Evolutionary conservation across 2,329 filamentous ascomycete species (phyloP).

Genomic region (Lasiodiplodia citricola): DNA sequence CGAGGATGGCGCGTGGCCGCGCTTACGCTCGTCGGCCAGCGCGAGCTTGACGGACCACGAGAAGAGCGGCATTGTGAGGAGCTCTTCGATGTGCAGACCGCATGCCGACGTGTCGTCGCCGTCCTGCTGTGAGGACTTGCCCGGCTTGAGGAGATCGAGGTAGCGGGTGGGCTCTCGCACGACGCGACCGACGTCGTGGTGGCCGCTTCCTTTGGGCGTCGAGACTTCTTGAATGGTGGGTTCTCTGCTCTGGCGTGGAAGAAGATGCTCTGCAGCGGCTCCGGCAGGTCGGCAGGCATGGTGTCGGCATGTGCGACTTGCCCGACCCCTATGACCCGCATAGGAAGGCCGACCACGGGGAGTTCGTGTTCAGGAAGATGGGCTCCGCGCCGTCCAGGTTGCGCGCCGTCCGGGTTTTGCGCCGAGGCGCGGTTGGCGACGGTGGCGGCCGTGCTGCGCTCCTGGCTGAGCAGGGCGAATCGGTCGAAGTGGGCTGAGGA

Average conservation of each 20-base stretch:
- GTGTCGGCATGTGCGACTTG: conserved; percentile 60
- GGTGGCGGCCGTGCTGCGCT: neutral
- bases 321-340: conserved; percentile 68
- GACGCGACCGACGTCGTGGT: neutral
- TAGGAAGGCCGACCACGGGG: conserved; percentile 65
- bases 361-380: conserved; percentile 59
- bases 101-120: neutral
- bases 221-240: neutral
- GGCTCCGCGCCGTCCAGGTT: conserved; percentile 27
- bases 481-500: conserved; percentile 11
- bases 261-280: conserved; percentile 63
- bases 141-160: conserved; percentile 2
- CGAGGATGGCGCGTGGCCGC: neutral
- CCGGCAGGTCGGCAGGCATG: conserved; percentile 54
- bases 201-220: neutral
- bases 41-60: conserved; percentile 25
- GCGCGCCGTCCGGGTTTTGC: neutral
- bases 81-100: conserved; percentile 18
- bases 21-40: neutral
- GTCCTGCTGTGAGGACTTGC: neutral
- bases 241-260: conserved; percentile 57
- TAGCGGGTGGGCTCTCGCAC: neutral
- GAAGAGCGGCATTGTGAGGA: conserved; percentile 16
- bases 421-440: neutral
- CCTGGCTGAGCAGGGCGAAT: conserved; percentile 22